Conservation (phyloP, 169 alveolate genomes). For the Cryptosporidium sp. region DNA sequence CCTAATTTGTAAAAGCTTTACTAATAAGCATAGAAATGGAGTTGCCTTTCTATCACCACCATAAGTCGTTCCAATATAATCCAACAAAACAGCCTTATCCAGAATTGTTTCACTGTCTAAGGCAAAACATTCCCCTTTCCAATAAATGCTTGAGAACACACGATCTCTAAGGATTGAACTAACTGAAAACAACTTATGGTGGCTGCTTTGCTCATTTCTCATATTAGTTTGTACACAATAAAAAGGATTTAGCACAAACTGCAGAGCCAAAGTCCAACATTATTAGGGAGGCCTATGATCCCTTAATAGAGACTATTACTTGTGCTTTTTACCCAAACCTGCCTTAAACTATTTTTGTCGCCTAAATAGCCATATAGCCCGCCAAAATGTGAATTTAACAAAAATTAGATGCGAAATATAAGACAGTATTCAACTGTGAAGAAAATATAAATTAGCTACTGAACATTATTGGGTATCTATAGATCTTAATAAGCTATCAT, state of each 20-base stretch:
- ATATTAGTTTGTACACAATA: not conserved
- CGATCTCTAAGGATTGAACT: constrained; percentile 82
- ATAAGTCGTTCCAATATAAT: constrained; percentile 96
- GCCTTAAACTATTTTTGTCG: not conserved
- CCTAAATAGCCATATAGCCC: not conserved
- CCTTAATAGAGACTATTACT: not conserved
- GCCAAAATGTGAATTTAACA: constrained; percentile 11
- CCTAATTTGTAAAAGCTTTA: constrained; percentile 95
- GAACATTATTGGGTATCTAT: not conserved
- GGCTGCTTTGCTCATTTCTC: not conserved
- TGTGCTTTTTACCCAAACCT: not conserved
- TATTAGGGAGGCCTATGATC: not conserved
- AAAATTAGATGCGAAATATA: not conserved
- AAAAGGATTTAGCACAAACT: not conserved
- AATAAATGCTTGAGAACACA: constrained; percentile 86
- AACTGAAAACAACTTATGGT: constrained; percentile 22
- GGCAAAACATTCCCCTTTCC: constrained; percentile 90
- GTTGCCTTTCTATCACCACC: constrained; percentile 96
- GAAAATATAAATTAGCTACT: too few species aligned
- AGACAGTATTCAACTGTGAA: not conserved
- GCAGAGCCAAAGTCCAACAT: not conserved
- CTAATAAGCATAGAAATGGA: constrained; percentile 94
- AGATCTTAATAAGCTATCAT: not conserved
- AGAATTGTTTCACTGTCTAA: constrained; percentile 93
- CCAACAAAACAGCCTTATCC: constrained; percentile 93